Percentiles rank a stretch among this genome's conserved stretches.
These are phyloP conservation scores for Flaveria brownii DNA, from an alignment of 129 eudicot genomes.

Conservation along the genomic window DNA sequence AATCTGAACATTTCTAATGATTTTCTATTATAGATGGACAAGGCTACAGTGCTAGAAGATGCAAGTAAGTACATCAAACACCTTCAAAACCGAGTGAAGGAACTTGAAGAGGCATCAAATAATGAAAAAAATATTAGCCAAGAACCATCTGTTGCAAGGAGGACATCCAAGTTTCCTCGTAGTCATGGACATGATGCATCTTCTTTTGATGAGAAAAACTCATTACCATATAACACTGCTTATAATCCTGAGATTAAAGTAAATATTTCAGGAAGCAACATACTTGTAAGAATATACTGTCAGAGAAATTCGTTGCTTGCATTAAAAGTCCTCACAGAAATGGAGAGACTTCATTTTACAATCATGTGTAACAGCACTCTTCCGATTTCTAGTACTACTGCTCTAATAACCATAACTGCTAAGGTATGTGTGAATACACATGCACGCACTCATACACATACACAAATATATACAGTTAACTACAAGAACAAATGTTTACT, in stretches of 20 bases:
- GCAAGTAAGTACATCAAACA: slow-evolving; percentile 29
- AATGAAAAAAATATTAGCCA: not conserved
- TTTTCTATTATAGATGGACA: slow-evolving; percentile 27
- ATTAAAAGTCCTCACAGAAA: slow-evolving; percentile 26
- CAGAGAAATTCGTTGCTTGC: slow-evolving; percentile 12
- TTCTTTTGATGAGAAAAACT: slow-evolving; percentile 21
- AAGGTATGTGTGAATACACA: slow-evolving; percentile 14
- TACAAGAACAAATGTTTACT: not conserved
- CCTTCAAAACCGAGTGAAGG: slow-evolving; percentile 36
- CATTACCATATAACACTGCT: slow-evolving; percentile 7
- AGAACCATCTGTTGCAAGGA: slow-evolving; percentile 11
- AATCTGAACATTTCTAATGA: not conserved
- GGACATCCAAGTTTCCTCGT: slow-evolving; percentile 21
- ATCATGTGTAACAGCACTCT: slow-evolving; percentile 28
- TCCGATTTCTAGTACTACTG: slow-evolving; percentile 14
- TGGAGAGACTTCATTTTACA: slow-evolving; percentile 28
- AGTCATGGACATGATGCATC: slow-evolving; percentile 26
- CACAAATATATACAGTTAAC: no score
- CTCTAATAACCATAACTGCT: slow-evolving; percentile 30
- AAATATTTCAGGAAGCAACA: slow-evolving; percentile 27
- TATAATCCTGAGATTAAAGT: slow-evolving; percentile 28
- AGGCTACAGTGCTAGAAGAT: slow-evolving; percentile 34
- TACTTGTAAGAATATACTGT: slow-evolving; percentile 31
- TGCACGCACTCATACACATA: not conserved
- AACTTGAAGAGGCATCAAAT: slow-evolving; percentile 26